Evolutionary conservation across 164 flowering plant genomes (phyloP).

Genomic region (Berberis thunbergii): DNA sequence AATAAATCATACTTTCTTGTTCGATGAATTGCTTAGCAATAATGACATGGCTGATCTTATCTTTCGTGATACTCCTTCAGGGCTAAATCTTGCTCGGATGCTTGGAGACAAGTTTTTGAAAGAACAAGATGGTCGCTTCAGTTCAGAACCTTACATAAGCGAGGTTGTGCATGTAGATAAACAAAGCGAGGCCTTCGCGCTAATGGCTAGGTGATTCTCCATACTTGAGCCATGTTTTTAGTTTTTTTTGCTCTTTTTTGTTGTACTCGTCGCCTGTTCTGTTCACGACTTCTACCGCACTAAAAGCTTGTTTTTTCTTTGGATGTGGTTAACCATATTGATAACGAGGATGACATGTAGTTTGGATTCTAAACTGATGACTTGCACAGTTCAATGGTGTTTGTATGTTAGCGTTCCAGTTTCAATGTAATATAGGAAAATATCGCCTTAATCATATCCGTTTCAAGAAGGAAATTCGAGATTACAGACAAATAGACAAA

Average conservation of each 20-base stretch:
- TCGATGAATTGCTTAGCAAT: background rate
- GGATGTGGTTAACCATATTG: too few relatives aligned
- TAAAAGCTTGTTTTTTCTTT: too few relatives aligned
- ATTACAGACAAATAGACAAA: background rate
- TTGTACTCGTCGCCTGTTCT: background rate
- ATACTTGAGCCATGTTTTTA: background rate
- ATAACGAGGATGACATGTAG: too few relatives aligned
- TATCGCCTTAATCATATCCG: too few relatives aligned
- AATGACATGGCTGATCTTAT: conserved; percentile 1
- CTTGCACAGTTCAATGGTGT: too few relatives aligned
- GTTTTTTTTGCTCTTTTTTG: background rate
- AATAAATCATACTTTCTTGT: conserved; percentile 5
- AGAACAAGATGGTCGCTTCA: conserved; percentile 84
- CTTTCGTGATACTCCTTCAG: conserved; percentile 24
- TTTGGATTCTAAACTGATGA: too few relatives aligned
- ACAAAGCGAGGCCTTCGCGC: conserved; percentile 59
- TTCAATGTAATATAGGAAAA: too few relatives aligned
- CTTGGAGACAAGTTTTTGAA: conserved; percentile 95
- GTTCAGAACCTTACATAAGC: conserved; percentile 85
- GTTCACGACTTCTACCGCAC: background rate
- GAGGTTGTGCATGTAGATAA: conserved; percentile 48
- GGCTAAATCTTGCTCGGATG: conserved; percentile 89
- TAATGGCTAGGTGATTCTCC: conserved; percentile 67
- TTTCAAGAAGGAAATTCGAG: too few relatives aligned
- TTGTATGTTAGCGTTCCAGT: too few relatives aligned